Base-by-base conservation (phyloP, 1,139 yeast genomes). In the Scheffersomyces titani region DNA sequence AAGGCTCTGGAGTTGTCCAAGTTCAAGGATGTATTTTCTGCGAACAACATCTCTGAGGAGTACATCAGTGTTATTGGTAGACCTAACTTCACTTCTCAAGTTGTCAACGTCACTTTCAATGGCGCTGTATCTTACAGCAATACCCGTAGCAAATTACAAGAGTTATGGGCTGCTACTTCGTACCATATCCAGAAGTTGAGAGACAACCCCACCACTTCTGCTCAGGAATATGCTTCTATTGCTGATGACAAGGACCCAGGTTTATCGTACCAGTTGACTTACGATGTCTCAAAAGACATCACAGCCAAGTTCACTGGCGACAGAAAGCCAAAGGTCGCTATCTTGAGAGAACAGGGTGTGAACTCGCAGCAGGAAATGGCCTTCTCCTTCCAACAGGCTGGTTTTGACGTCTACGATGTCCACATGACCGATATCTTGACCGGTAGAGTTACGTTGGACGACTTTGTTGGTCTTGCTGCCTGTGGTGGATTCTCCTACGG, bases 401-500 rank as follows among this genome's bases (percentile, higher is more conserved):
- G 99, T 0, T 96, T 96, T 72, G 92, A 88, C 44, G 85, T 92
- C 18, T 87, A 91, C 59, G 99, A 96, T 75, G 97, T 96, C 49
- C 98, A 96, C 71, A 94, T 96, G 99, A 86, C 97, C 18, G 99
- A 96, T 72, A 84, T 96, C 58, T 78, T 93, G 62, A 76, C 82
- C 48, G 97, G 97, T 49, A 81, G 80, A 65, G 88, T 89, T 48
- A 74, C 86, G n/a, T 81, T 96, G 64, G 87, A 85, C 66, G 88
- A 86, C 52, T 96, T 94, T 74, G 92, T 89, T 52, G 99, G 99
- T 61, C 68, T 96, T 57, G 99, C 98, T 55, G 99, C 99, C 5
- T 96, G 99, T 77, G 99, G 99, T 76, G 99, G 99, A 36, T 96
- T 96, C 81, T 92, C 98, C 1, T 96, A 93, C 70, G 99, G 99